Base-by-base conservation (phyloP, 352 stramenopile species). In the Pythium phragmiticola region DNA sequence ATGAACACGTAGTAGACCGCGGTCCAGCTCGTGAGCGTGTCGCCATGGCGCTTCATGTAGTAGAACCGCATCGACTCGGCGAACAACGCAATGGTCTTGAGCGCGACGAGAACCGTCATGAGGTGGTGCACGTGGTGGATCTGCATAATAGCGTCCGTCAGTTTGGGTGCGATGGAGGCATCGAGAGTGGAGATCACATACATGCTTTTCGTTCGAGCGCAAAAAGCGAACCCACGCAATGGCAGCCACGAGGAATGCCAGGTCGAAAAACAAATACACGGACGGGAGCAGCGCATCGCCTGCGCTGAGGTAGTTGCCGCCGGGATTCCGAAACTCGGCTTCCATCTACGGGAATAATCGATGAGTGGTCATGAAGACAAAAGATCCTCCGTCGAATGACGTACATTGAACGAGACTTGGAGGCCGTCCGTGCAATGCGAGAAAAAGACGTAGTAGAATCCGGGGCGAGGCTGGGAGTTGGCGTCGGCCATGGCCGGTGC, bases 51-150 rank as follows among this genome's bases (percentile, higher is more conserved):
- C 63, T 97, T 94, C 80, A 99, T 98, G 75, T 96, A 98, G 76
- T 98, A 97, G 67, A 95, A 98, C 50, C 94, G 87, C 75, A 98
- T 87, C 16, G 88, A 86, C 74, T 99, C 95, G 69, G 94, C 95
- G 56, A 99, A 95, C n/a, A 98, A 72, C 34, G 91, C 89, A 17
- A 98, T 37, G 9, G 82, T 84, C 74, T 99, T 99, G 63, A 99
- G 78, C 16, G 88, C 66, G 42, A 99, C 69, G 41, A 99, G 73
- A 11, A 95, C 63, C 1, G 89, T 86, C 96, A 99, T 99, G 30
- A 99, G 73, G 70, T 98, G 87, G 76, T 99, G 97, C 62, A 99
- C 94, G 33, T 89, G 77, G 78, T 98, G 90, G 34, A 98, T 91
- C 67, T 90, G 57, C 21, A 30, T 16, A 14, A 37, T 47, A 33